These are phyloP conservation scores for Aspergillus pseudonomiae DNA, from an alignment of 2,329 filamentous ascomycete genomes.

Conservation along the genomic window DNA sequence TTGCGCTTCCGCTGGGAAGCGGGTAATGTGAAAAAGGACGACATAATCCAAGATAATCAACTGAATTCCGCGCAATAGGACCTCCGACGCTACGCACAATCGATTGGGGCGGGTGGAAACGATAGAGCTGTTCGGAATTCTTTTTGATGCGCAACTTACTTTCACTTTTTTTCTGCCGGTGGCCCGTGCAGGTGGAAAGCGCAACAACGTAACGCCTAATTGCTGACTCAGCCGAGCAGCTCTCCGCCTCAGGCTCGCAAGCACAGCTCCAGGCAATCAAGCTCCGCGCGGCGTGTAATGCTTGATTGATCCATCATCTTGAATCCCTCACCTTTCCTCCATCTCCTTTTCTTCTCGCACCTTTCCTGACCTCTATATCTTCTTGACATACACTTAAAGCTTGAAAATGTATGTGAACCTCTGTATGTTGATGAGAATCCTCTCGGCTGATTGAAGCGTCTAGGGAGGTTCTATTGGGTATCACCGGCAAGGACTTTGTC, in stretches of 20 bases:
- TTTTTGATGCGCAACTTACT: constrained; percentile 12
- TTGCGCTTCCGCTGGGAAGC: constrained; percentile 90
- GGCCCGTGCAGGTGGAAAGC: constrained; percentile 31
- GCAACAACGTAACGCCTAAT: constrained; percentile 36
- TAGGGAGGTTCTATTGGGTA: constrained; percentile 97
- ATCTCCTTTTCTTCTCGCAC: constrained; percentile 19
- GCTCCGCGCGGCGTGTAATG: constrained; percentile 42
- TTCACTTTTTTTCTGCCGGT: constrained; percentile 41
- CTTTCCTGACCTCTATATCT: not conserved
- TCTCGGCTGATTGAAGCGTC: constrained; percentile 24
- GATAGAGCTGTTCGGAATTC: constrained; percentile 3
- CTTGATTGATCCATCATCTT: constrained; percentile 22
- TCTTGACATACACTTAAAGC: not conserved
- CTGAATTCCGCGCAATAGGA: not conserved
- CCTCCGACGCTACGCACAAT: not conserved
- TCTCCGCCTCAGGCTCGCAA: constrained; percentile 29
- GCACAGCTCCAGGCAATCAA: constrained; percentile 43
- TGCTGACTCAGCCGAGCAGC: constrained; percentile 39
- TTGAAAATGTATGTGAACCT: not conserved
- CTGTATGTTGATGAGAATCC: constrained; percentile 4
- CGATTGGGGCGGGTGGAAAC: not conserved
- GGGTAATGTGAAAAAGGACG: constrained; percentile 92
- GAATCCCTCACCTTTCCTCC: constrained; percentile 24
- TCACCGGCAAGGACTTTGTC: constrained; percentile 99
- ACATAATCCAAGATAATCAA: constrained; percentile 60